Conservation (phyloP, 2,329 filamentous ascomycete species). For the Pseudocercospora fijiensis region DNA sequence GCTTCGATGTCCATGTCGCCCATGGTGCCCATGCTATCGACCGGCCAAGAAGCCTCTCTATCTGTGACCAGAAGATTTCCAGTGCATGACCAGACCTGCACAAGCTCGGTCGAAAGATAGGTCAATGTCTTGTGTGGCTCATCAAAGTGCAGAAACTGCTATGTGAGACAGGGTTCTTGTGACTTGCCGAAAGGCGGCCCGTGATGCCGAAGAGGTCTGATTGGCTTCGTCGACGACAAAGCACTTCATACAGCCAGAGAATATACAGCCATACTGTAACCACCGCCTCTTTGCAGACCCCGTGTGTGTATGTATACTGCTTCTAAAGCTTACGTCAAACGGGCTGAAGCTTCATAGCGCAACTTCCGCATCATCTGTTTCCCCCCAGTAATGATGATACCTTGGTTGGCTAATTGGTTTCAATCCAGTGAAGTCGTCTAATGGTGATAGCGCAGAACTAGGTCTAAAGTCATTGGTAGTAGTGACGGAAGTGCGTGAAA, state of each 20-base stretch:
- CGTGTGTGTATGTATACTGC: neutral
- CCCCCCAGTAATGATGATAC: no score
- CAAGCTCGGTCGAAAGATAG: conserved; percentile 5
- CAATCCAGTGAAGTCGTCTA: neutral
- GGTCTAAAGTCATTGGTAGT: neutral
- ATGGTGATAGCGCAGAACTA: neutral
- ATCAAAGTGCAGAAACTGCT: neutral
- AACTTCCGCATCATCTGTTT: neutral
- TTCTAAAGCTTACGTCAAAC: neutral
- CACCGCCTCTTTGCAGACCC: neutral
- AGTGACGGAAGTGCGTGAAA: neutral
- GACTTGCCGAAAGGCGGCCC: neutral
- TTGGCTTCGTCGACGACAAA: neutral
- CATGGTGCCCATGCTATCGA: neutral
- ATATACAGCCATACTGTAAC: neutral
- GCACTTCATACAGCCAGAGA: no score
- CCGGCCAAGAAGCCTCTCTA: neutral
- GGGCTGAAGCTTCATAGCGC: neutral
- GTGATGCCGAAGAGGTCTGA: neutral
- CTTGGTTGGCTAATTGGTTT: no score
- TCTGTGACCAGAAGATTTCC: neutral
- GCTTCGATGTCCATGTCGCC: neutral
- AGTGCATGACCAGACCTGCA: neutral
- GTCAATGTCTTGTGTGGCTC: neutral
- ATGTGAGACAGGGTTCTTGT: neutral